Conservation (phyloP, 768 basidiomycete genomes). For the Lactifluus rugatus region DNA sequence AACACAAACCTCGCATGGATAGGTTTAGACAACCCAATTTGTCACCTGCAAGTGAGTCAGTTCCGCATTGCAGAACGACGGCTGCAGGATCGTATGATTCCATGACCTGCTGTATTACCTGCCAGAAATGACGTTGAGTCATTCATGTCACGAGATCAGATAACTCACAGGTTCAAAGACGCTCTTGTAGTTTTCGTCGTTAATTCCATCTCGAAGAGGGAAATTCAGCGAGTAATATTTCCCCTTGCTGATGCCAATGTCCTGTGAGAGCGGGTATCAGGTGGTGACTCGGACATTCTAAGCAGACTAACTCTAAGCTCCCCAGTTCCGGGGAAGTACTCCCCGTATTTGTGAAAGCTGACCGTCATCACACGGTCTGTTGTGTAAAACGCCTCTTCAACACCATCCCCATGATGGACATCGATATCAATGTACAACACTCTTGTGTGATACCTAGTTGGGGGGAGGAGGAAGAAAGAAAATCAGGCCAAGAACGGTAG, state of each 20-base stretch:
- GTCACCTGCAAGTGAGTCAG: slow-evolving; percentile 93
- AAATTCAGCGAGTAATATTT: slow-evolving; percentile 94
- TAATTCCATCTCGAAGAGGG: slow-evolving; percentile 89
- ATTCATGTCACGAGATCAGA: neutral
- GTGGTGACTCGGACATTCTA: neutral
- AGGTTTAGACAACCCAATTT: slow-evolving; percentile 93
- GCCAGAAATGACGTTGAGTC: neutral
- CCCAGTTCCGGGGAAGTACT: slow-evolving; percentile 99
- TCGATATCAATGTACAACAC: slow-evolving; percentile 99
- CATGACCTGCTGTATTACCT: slow-evolving; percentile 94
- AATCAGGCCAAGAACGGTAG: neutral
- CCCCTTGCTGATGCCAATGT: slow-evolving; percentile 88
- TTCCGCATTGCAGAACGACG: slow-evolving; percentile 94
- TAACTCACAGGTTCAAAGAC: slow-evolving; percentile 86
- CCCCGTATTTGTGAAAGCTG: slow-evolving; percentile 98
- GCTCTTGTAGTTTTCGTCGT: slow-evolving; percentile 88
- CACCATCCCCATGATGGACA: slow-evolving; percentile 97
- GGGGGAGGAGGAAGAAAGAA: neutral
- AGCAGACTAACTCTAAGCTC: slow-evolving; percentile 63
- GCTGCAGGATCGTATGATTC: slow-evolving; percentile 90
- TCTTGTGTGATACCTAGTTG: slow-evolving; percentile 74
- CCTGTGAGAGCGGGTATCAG: slow-evolving; percentile 36
- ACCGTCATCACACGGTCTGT: slow-evolving; percentile 98
- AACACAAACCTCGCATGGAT: slow-evolving; percentile 72
- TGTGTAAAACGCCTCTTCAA: slow-evolving; percentile 98